Evolutionary conservation across 257 asterid species (phyloP), one percentile per base, ranked within the genome.

Genomic region (Marsdenia floribunda): DNA sequence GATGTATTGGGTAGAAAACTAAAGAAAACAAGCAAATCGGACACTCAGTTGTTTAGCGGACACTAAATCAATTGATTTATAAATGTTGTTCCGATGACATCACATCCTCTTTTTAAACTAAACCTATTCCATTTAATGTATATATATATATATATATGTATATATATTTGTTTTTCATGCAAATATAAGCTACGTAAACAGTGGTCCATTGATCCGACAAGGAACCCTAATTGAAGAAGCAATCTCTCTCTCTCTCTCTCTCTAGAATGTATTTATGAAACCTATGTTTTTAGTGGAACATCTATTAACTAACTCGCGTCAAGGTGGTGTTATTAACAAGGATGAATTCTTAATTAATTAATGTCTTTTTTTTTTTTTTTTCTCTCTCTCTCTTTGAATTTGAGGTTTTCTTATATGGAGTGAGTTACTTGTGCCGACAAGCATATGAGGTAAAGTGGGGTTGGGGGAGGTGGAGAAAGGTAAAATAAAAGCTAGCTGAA

Each of bases 1-100:
- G 88, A 80, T 49, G 76, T 19, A 82, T 22, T 37, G 81, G 84
- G 85, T 82, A 77, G 86, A 87, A 88, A 88, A 86, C 96, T 88
- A 90, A 78, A 22, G 10, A 63, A 29, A 81, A 68, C 89, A 88
- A 88, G 93, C 91, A 85, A 90, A 64, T 55, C 61, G 21, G 13
- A 55, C 26, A 81, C 78, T 78, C 83, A 86, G 80, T 21, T 85
- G 87, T 83, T 86, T 83, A 86, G 82, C 83, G 75, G 82, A 81
- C 74, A 80, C 74, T 55, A 74, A 80, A 83, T 76, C 78, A 80
- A 68, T 76, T 57, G 79, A 55, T 80, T 70, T 26, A 53, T 66
- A 54, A 54, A 61, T 9, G 21, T 35, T 63, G 53, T 75, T 70
- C 37, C 7, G 16, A 80, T 84, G 88, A 81, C 82, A 82, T 80